These are phyloP conservation scores for Ammopiptanthus mongolicus DNA, from an alignment of 306 rosid species.

Conservation along the genomic window DNA sequence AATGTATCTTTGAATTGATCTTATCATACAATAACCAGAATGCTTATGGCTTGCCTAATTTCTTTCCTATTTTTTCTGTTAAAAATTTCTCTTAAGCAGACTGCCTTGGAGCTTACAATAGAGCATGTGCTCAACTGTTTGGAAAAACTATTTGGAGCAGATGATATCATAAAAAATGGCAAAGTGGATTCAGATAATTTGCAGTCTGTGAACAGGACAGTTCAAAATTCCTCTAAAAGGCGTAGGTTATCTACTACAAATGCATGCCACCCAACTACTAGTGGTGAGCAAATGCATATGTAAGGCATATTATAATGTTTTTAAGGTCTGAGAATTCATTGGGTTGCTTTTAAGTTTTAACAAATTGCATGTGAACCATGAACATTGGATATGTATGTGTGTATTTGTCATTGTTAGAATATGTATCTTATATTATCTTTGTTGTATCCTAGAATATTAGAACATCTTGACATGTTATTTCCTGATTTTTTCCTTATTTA, in stretches of 20 bases:
- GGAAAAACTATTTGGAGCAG: conserved; percentile 49
- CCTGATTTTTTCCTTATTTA: neutral
- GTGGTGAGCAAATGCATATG: conserved; percentile 45
- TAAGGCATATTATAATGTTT: neutral
- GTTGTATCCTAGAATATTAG: too few species aligned
- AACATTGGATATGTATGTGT: neutral
- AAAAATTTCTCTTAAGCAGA: conserved; percentile 27
- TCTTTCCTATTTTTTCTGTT: neutral
- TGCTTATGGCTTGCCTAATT: conserved; percentile 17
- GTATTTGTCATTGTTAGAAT: neutral
- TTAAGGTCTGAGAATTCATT: neutral
- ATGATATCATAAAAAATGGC: conserved; percentile 24
- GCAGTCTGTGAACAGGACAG: conserved; percentile 31
- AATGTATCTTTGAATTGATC: neutral
- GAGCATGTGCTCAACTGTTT: conserved; percentile 56
- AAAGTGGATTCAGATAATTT: conserved; percentile 20
- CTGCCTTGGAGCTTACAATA: conserved; percentile 50
- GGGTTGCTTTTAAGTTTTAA: conserved; percentile 1
- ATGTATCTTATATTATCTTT: neutral
- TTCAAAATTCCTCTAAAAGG: conserved; percentile 18
- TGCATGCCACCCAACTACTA: conserved; percentile 24
- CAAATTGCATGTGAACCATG: neutral
- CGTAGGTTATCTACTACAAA: conserved; percentile 28
- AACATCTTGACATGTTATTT: neutral
- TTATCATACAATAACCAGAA: conserved; percentile 2